Evolutionary conservation across 2,329 filamentous ascomycete species (phyloP).

Genomic region (Cordyceps sp.): DNA sequence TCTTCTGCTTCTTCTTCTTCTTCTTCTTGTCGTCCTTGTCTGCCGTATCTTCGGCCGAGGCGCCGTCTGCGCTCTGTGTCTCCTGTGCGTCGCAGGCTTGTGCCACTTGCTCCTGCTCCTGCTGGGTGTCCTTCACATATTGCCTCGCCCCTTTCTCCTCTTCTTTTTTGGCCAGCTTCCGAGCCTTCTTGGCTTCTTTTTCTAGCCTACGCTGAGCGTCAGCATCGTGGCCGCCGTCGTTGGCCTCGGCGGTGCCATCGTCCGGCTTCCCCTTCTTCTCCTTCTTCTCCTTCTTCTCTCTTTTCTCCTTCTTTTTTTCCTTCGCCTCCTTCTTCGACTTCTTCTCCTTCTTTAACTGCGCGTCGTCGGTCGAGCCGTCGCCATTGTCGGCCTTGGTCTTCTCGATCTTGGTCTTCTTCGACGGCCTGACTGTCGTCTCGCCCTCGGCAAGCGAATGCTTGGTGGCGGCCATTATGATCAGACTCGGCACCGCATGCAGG

Average conservation of each 20-base stretch:
- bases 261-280: slow-evolving; percentile 10
- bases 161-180: slow-evolving; percentile 15
- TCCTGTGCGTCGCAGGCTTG: too few relatives aligned
- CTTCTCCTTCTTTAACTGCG: slow-evolving; percentile 22
- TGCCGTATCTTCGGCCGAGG: too few relatives aligned
- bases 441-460: slow-evolving; percentile 21
- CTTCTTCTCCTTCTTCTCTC: slow-evolving; percentile 20
- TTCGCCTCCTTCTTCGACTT: slow-evolving; percentile 13
- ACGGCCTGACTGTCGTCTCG: slow-evolving; percentile 15
- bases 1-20: slow-evolving; percentile 17
- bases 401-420: slow-evolving; percentile 12
- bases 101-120: slow-evolving; percentile 10
- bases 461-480: slow-evolving; percentile 22
- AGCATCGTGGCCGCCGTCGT: slow-evolving; percentile 6
- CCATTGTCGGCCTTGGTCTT: slow-evolving; percentile 18
- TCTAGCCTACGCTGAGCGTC: slow-evolving; percentile 7
- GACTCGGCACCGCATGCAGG: too few relatives aligned
- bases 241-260: slow-evolving; percentile 3
- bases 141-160: slow-evolving; percentile 7
- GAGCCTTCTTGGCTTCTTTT: slow-evolving; percentile 9
- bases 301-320: slow-evolving; percentile 20
- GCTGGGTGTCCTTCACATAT: slow-evolving; percentile 8
- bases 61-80: too few relatives aligned
- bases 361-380: slow-evolving; percentile 12
- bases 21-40: slow-evolving; percentile 11